A percentile compares a stretch with the other conserved stretches of the same genome.
These are phyloP conservation scores for Platanthera guangdongensis DNA, from an alignment of 106 monocot species.

Conservation along the genomic window DNA sequence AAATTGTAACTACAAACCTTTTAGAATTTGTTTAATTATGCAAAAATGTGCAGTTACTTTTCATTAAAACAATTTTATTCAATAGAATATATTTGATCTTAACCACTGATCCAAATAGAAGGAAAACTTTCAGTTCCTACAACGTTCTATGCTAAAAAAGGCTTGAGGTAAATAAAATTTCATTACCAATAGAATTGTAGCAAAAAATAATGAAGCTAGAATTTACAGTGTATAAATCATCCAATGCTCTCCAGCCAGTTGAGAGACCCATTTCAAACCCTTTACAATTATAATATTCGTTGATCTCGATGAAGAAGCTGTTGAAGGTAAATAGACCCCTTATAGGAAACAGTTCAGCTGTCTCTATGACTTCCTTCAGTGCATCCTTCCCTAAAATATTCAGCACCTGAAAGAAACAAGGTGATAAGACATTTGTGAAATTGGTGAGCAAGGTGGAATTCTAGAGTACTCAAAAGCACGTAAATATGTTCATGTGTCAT, in stretches of 20 bases:
- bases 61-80: background rate
- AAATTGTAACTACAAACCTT: background rate
- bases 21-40: background rate
- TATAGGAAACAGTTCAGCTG: slow-evolving; percentile 85
- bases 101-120: background rate
- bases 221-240: slow-evolving; percentile 70
- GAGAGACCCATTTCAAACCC: slow-evolving; percentile 63
- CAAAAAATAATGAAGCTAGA: slow-evolving; percentile 1
- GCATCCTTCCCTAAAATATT: slow-evolving; percentile 47
- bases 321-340: slow-evolving; percentile 73
- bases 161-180: background rate
- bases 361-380: slow-evolving; percentile 49
- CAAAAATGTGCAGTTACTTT: background rate
- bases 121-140: background rate
- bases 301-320: slow-evolving; percentile 67
- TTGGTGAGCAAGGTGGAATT: background rate
- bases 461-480: too few relatives aligned
- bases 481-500: background rate
- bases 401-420: slow-evolving; percentile 36
- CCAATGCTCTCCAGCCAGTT: slow-evolving; percentile 71
- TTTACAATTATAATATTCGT: slow-evolving; percentile 62
- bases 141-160: background rate
- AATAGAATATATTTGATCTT: background rate
- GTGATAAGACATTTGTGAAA: background rate
- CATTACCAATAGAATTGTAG: background rate